These are phyloP conservation scores for Athelia sp. DNA, from an alignment of 1,284 basidiomycete species.

Conservation along the genomic window DNA sequence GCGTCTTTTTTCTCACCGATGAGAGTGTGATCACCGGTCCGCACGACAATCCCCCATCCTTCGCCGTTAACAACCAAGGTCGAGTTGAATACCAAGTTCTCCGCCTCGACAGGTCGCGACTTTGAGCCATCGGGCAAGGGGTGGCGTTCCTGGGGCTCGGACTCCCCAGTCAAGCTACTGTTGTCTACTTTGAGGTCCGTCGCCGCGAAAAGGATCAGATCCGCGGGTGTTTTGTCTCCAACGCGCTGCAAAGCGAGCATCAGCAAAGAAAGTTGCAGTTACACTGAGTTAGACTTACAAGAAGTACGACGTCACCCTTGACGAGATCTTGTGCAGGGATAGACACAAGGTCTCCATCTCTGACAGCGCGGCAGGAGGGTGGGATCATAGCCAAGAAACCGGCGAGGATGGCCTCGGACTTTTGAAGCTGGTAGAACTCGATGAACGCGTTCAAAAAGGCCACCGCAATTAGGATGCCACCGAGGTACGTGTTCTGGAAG, in stretches of 20 bases:
- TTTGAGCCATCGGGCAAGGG: conserved; percentile 41
- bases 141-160: conserved; percentile 59
- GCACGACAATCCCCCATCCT: conserved; percentile 63
- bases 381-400: conserved; percentile 72
- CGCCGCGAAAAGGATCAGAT: conserved; percentile 52
- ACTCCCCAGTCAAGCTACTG: conserved; percentile 65
- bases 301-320: conserved; percentile 62
- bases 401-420: conserved; percentile 65
- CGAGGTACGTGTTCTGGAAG: conserved; percentile 64
- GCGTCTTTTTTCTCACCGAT: conserved; percentile 36
- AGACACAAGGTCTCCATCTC: conserved; percentile 50
- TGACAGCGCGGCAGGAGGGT: conserved; percentile 59
- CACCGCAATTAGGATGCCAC: conserved; percentile 63
- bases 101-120: conserved; percentile 53
- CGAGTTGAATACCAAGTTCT: conserved; percentile 67
- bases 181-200: conserved; percentile 67
- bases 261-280: neutral
- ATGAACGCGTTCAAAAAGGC: conserved; percentile 68
- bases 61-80: conserved; percentile 66
- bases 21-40: conserved; percentile 63
- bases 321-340: conserved; percentile 64
- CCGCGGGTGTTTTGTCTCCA: conserved; percentile 69
- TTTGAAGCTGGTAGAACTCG: conserved; percentile 69
- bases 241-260: conserved; percentile 34
- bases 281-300: conserved; percentile 32